phyloP scores from a whole-genome alignment of 208 protist genomes.

The Leishmania tropica region DNA sequence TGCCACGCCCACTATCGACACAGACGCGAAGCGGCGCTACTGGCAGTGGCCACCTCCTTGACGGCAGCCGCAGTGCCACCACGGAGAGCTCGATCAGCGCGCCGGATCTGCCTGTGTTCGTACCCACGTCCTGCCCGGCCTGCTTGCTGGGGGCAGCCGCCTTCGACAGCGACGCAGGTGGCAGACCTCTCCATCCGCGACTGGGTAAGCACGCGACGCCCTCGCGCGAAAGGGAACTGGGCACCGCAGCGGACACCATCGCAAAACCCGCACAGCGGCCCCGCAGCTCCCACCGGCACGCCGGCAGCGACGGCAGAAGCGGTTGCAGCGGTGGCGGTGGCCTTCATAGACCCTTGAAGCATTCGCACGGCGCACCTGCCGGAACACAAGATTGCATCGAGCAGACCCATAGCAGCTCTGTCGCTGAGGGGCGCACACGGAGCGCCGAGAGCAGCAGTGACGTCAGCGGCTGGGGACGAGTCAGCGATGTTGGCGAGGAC shows the following conservation, averaged over 20 bases:
- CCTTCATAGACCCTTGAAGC: not conserved
- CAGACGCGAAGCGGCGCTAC: not conserved
- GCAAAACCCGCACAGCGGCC: not conserved
- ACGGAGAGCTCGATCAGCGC: not conserved
- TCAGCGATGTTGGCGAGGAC: not conserved
- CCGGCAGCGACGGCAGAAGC: not conserved
- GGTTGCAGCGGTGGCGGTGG: not conserved
- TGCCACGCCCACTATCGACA: not conserved
- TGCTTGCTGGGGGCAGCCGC: not conserved
- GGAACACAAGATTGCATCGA: not conserved
- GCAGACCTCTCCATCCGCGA: not conserved
- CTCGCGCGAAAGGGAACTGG: not conserved
- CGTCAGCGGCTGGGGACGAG: not conserved
- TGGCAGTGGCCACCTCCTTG: not conserved
- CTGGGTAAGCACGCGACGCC: not conserved
- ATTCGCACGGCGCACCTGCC: not conserved
- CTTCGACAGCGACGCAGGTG: not conserved
- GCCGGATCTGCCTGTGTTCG: constrained; percentile 5
- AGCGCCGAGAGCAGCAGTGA: not conserved
- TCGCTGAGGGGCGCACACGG: not conserved
- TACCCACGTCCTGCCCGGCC: not conserved
- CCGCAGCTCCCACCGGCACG: not conserved
- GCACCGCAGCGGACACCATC: not conserved
- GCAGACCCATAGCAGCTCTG: not conserved
- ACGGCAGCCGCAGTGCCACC: not conserved